Evolutionary conservation across 2,329 filamentous ascomycete species (phyloP).

Genomic region (Fusarium pseudoanthophilum): DNA sequence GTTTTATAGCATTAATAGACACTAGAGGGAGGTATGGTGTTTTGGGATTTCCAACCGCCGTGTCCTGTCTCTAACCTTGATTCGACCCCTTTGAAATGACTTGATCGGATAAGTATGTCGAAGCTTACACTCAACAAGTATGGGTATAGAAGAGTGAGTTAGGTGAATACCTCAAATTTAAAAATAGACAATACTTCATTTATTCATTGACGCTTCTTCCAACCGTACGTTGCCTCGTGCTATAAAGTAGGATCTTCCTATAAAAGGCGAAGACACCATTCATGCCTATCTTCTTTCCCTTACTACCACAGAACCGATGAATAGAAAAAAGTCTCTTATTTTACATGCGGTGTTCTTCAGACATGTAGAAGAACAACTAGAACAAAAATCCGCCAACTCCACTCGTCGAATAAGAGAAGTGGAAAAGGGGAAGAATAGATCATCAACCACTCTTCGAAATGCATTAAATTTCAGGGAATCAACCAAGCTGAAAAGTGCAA

Average conservation of each 20-base stretch:
- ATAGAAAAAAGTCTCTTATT: constrained; percentile 36
- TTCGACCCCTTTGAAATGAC: background rate
- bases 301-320: constrained; percentile 12
- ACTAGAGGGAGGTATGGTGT: too few relatives aligned
- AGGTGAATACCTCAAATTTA: background rate
- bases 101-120: background rate
- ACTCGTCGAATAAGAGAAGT: constrained; percentile 21
- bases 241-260: constrained; percentile 32
- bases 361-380: constrained; percentile 34
- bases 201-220: constrained; percentile 42
- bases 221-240: constrained; percentile 29
- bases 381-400: constrained; percentile 26
- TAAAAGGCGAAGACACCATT: constrained; percentile 14
- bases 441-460: constrained; percentile 15
- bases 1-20: background rate
- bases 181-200: constrained; percentile 42
- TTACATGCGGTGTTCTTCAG: constrained; percentile 37
- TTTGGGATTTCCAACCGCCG: background rate
- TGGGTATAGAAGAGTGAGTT: background rate
- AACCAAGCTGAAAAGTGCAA: constrained; percentile 27
- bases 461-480: constrained; percentile 24
- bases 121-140: background rate
- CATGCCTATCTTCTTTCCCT: constrained; percentile 3
- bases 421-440: background rate
- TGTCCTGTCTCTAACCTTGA: background rate